phyloP scores from a whole-genome alignment of 164 flowering plant species.

The Vitis amurensis region DNA sequence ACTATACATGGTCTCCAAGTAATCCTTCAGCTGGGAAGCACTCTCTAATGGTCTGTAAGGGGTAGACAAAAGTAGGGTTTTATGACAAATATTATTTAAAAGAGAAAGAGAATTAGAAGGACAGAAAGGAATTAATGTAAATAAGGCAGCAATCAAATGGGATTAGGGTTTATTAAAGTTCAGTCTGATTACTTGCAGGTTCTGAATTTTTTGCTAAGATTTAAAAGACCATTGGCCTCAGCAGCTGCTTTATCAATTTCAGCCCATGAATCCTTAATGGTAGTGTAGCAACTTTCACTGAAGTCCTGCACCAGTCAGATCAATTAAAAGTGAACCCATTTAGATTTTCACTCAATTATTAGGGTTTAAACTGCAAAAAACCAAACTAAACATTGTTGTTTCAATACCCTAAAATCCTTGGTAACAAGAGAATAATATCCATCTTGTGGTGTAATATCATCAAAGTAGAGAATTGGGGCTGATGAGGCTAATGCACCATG shows the following conservation, averaged over 20 bases:
- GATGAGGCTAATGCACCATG: constrained; percentile 74
- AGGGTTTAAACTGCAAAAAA: too few species aligned
- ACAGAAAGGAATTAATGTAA: too few species aligned
- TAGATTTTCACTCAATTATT: too few species aligned
- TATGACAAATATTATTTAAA: too few species aligned
- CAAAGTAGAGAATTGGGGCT: constrained; percentile 72
- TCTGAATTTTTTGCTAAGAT: constrained; percentile 30
- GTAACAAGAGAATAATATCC: constrained; percentile 40
- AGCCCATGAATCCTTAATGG: constrained; percentile 37
- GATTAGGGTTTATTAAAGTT: not conserved
- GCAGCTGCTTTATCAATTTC: constrained; percentile 30
- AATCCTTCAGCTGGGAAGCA: constrained; percentile 18
- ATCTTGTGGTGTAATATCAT: constrained; percentile 43
- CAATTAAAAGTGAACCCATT: not conserved
- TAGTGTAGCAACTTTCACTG: constrained; percentile 37
- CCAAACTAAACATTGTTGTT: not conserved
- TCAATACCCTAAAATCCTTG: constrained; percentile 44
- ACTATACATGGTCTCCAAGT: constrained; percentile 1
- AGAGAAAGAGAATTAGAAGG: too few species aligned
- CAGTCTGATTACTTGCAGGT: constrained; percentile 32
- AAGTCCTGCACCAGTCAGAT: constrained; percentile 21
- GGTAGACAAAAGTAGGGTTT: too few species aligned
- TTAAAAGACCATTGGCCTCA: constrained; percentile 24
- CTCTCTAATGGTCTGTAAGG: too few species aligned
- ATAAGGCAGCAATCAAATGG: too few species aligned